A percentile compares a stretch with the other conserved stretches of the same genome.
phyloP scores from a whole-genome alignment of 176 grass and related monocot genomes.

The Bromus sterilis region DNA sequence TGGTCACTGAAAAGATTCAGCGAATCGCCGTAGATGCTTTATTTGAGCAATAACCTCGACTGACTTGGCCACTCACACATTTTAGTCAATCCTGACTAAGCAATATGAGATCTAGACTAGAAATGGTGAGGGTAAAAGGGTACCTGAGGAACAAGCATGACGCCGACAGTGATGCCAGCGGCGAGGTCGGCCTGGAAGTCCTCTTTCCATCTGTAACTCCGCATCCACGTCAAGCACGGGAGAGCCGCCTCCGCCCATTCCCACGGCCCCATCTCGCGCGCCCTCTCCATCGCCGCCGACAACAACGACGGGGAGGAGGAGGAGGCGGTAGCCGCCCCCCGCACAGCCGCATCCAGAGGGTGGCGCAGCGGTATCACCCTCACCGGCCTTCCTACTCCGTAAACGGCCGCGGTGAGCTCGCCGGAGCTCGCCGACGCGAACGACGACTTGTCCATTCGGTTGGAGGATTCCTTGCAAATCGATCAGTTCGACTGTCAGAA shows the following conservation, averaged over 20 bases:
- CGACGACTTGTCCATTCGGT: conserved; percentile 32
- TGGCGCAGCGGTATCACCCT: conserved; percentile 70
- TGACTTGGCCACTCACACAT: neutral
- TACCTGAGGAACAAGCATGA: conserved; percentile 98
- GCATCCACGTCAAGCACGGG: conserved; percentile 67
- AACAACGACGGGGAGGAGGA: neutral
- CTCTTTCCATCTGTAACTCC: conserved; percentile 65
- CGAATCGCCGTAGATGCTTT: neutral
- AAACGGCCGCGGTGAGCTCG: conserved; percentile 16
- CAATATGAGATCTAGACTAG: neutral
- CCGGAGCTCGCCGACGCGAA: conserved; percentile 49
- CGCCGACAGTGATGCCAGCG: conserved; percentile 87
- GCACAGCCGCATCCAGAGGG: conserved; percentile 12
- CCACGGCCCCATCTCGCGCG: conserved; percentile 42
- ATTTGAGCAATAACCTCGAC: neutral
- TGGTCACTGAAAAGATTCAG: neutral
- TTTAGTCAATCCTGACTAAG: neutral
- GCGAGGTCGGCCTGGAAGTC: conserved; percentile 71
- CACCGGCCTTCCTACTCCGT: conserved; percentile 34
- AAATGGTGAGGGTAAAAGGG: neutral
- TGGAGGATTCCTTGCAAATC: neutral
- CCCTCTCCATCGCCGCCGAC: conserved; percentile 27
- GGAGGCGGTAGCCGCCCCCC: neutral
- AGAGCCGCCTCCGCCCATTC: conserved; percentile 52
- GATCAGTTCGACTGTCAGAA: neutral